Evolutionary conservation across 23 red algal species (phyloP).

Genomic region (Gracilaria vermiculophylla): DNA sequence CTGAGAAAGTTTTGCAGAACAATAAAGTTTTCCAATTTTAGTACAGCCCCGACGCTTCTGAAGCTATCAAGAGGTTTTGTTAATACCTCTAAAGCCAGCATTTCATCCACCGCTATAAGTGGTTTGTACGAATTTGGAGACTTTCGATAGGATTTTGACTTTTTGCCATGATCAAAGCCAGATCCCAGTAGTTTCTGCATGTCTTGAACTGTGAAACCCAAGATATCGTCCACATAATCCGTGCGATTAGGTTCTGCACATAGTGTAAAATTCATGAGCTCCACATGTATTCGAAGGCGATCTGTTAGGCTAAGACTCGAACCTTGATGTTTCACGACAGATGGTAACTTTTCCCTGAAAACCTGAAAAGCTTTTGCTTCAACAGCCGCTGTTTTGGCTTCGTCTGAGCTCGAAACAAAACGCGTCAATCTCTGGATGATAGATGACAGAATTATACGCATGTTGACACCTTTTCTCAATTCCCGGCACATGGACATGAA

Average conservation of each 20-base stretch:
- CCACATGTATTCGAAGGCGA: conserved; percentile 53
- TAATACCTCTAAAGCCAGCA: conserved; percentile 59
- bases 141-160: conserved; percentile 9
- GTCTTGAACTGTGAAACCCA: conserved; percentile 58
- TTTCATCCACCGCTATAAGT: conserved; percentile 49
- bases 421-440: conserved; percentile 71
- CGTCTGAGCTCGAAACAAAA: conserved; percentile 46
- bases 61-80: conserved; percentile 58
- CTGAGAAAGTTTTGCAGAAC: conserved; percentile 52
- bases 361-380: conserved; percentile 64
- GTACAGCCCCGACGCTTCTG: conserved; percentile 34
- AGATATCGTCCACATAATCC: conserved; percentile 71
- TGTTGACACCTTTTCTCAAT: conserved; percentile 69
- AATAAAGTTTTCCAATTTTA: conserved; percentile 44
- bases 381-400: conserved; percentile 18
- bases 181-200: conserved; percentile 26
- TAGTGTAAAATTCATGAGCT: conserved; percentile 68
- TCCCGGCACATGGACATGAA: conserved; percentile 71
- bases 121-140: conserved; percentile 6
- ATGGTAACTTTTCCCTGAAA: conserved; percentile 47
- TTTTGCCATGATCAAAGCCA: conserved; percentile 17
- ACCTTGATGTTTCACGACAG: conserved; percentile 49
- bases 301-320: conserved; percentile 44
- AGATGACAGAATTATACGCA: conserved; percentile 62
- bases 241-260: conserved; percentile 55